Conservation (phyloP, 352 stramenopile genomes). For the Phytopythium aichiense region DNA sequence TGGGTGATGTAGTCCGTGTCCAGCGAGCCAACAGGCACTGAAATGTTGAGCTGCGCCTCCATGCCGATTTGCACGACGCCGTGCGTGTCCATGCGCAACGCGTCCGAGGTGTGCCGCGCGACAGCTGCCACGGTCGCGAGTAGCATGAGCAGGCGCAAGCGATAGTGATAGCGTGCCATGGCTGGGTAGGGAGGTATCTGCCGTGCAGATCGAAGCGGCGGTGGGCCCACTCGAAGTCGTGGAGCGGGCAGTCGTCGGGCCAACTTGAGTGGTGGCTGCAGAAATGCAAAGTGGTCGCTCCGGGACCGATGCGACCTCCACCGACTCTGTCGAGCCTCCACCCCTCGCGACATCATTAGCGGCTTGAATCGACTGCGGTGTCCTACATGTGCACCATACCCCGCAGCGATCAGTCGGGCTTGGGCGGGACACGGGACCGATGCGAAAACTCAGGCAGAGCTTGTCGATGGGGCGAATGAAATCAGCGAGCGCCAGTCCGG, state of each 20-base stretch:
- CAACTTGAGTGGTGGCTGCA: neutral
- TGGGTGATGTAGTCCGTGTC: constrained; percentile 35
- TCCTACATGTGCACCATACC: neutral
- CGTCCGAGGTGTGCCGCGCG: neutral
- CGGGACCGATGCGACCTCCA: neutral
- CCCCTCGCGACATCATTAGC: neutral
- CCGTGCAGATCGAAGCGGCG: neutral
- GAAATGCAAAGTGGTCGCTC: neutral
- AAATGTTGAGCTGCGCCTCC: constrained; percentile 24
- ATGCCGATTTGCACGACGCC: constrained; percentile 34
- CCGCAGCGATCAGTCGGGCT: neutral
- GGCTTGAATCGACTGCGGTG: neutral
- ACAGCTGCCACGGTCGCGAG: neutral
- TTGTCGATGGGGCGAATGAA: neutral
- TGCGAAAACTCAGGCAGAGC: neutral
- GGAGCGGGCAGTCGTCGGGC: neutral
- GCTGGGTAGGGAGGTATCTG: neutral
- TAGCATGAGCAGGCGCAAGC: neutral
- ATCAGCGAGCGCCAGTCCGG: neutral
- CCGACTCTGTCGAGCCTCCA: neutral
- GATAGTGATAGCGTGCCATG: neutral
- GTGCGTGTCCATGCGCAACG: constrained; percentile 12
- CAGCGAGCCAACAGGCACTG: constrained; percentile 18
- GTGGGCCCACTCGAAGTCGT: neutral
- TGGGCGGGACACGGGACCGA: neutral